Evolutionary conservation across 306 rosid genomes (phyloP), one percentile per base, ranked within the genome.

Genomic region (Abrus pulchellus): DNA sequence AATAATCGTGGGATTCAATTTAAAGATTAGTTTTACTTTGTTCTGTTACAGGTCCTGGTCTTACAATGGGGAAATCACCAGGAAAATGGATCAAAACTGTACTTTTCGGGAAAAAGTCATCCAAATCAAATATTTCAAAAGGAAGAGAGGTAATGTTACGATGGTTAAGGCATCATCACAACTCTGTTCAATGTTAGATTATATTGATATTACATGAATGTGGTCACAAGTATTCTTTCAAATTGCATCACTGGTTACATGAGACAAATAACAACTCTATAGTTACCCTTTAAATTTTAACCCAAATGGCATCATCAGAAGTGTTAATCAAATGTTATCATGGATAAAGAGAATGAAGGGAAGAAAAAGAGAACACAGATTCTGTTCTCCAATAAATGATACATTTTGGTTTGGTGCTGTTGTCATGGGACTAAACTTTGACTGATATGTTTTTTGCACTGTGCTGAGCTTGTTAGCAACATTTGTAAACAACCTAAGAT

Each of bases 51-150:
- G 94, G 70, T 81, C 64, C 81, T 77, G 76, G 75, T 59, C 69
- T 70, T 72, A 76, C 85, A 75, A 96, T 93, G 99, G 98, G 97
- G 29, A 96, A 93, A 83, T 96, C 99, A 55, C 99, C 99, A 0
- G 98, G 86, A 75, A 96, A 93, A 90, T 96, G 99, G 99, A 93
- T 96, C 85, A 93, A 92, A 87, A 84, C 89, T 36, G 92, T 93
- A 33, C 84, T 96, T 32, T 93, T 96, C 44, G 97, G 98, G 83
- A 96, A 93, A 86, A 96, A 93, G 85, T 81, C 97, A 3, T 82
- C 97, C 52, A 93, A 89, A 85, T 86, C 93, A 67, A 85, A 85
- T 72, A 68, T 86, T 79, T 74, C 92, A 2, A 96, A 83, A 86
- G 90, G 90, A 8, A 80, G 93, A 89, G 96, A 89, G 93, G 93